phyloP scores from a whole-genome alignment of 2,329 filamentous ascomycete species.

The Pseudogymnoascus sp. region DNA sequence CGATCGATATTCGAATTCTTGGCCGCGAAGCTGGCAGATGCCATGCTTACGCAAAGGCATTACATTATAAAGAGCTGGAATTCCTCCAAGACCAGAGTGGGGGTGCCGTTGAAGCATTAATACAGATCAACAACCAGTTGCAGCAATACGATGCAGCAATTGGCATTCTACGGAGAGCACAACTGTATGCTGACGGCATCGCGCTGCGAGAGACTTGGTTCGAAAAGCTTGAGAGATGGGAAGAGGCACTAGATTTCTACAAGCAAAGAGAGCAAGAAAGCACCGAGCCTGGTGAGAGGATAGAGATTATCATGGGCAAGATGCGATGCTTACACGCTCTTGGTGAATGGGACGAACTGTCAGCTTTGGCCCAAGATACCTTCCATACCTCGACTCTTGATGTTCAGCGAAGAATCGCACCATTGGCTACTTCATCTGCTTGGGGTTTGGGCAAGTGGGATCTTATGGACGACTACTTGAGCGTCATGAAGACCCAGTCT shows the following conservation, averaged over 20 bases:
- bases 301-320: constrained; percentile 98
- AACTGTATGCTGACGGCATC: constrained; percentile 87
- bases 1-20: constrained; percentile 91
- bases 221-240: constrained; percentile 96
- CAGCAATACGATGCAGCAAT: constrained; percentile 98
- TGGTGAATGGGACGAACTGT: constrained; percentile 93
- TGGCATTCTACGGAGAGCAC: constrained; percentile 91
- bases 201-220: constrained; percentile 98
- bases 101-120: constrained; percentile 89
- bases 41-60: constrained; percentile 93
- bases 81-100: constrained; percentile 97
- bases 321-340: constrained; percentile 97
- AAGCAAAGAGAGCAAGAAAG: constrained; percentile 73
- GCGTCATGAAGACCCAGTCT: constrained; percentile 87
- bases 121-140: constrained; percentile 98
- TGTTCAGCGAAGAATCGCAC: constrained; percentile 83
- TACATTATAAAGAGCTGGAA: constrained; percentile 98
- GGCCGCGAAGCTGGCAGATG: constrained; percentile 94
- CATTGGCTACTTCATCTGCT: constrained; percentile 86
- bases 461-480: constrained; percentile 93
- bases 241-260: constrained; percentile 89
- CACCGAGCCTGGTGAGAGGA: constrained; percentile 71
- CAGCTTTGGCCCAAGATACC: constrained; percentile 79
- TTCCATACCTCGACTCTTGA: constrained; percentile 87
- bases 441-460: constrained; percentile 98